A percentile compares a stretch with the other conserved stretches of the same genome.
Evolutionary conservation across 2,329 filamentous ascomycete species (phyloP).

Genomic region (Sporothrix pseudoabietina): DNA sequence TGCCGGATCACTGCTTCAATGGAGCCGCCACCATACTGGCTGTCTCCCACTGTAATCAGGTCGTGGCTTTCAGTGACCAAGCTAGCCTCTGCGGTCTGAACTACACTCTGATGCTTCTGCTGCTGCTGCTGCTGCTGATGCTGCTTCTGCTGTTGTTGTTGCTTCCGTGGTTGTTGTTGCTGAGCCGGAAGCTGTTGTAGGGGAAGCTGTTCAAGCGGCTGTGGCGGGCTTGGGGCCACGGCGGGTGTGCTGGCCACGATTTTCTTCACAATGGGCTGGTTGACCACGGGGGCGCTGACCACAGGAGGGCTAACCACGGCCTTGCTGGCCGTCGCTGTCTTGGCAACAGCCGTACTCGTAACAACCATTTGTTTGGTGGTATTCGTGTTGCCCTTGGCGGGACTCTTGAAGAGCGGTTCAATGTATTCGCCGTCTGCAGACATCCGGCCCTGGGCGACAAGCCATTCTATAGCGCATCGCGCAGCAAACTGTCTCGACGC

Average conservation of each 20-base stretch:
- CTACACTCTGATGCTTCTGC: too few species aligned
- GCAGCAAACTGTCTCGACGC: slow-evolving; percentile 59
- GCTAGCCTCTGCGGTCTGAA: background rate
- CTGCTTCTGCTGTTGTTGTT: background rate
- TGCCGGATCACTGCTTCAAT: background rate
- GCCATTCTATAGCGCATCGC: slow-evolving; percentile 50
- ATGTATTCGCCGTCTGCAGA: slow-evolving; percentile 35
- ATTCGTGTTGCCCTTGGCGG: background rate
- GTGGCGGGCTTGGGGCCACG: background rate
- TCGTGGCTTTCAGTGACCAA: background rate
- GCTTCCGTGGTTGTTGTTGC: background rate
- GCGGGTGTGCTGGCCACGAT: background rate
- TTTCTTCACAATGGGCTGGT: too few species aligned
- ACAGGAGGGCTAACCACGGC: background rate
- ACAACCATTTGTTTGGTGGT: background rate
- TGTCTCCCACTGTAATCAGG: background rate
- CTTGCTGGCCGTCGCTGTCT: background rate
- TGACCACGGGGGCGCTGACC: background rate
- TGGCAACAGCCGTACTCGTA: background rate
- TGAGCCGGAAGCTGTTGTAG: too few species aligned
- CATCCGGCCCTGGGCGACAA: slow-evolving; percentile 42
- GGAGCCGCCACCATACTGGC: background rate
- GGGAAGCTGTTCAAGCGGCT: background rate
- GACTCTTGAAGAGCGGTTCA: background rate
- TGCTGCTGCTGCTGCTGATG: too few species aligned